These are phyloP conservation scores for Solanum pinnatisectum DNA, from an alignment of 257 asterid species.

Conservation along the genomic window DNA sequence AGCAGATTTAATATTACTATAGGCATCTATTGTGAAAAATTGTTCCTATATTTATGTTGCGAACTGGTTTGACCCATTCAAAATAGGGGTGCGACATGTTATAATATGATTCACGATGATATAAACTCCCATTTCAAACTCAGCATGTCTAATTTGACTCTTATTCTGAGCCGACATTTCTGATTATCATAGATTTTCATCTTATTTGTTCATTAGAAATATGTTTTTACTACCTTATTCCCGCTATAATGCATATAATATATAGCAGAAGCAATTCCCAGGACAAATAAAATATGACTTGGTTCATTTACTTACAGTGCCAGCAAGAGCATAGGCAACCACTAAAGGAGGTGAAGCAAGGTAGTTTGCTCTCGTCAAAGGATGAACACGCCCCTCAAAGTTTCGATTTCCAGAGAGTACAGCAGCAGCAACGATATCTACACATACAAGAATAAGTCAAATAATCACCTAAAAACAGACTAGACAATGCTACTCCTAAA, in stretches of 20 bases:
- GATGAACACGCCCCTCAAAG: slow-evolving; percentile 94
- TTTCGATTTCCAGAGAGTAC: slow-evolving; percentile 96
- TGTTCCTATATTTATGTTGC: neutral
- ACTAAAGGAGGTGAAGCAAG: slow-evolving; percentile 98
- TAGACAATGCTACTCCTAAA: neutral
- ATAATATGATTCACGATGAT: neutral
- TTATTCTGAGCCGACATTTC: neutral
- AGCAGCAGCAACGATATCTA: slow-evolving; percentile 92
- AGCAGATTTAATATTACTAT: neutral
- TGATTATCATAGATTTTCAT: neutral
- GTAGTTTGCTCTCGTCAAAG: slow-evolving; percentile 90
- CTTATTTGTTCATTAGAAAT: neutral
- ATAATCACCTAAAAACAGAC: neutral
- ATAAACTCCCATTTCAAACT: neutral
- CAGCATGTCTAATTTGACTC: neutral
- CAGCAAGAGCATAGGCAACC: slow-evolving; percentile 98
- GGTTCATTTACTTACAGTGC: slow-evolving; percentile 56
- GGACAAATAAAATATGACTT: neutral
- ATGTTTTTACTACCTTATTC: neutral
- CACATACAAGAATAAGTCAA: neutral
- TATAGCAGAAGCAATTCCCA: neutral
- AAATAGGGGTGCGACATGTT: neutral
- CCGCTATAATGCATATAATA: neutral
- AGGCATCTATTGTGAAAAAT: neutral
- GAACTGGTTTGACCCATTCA: neutral